Conservation (phyloP, 169 alveolate species). For the Cryptosporidium canis region DNA sequence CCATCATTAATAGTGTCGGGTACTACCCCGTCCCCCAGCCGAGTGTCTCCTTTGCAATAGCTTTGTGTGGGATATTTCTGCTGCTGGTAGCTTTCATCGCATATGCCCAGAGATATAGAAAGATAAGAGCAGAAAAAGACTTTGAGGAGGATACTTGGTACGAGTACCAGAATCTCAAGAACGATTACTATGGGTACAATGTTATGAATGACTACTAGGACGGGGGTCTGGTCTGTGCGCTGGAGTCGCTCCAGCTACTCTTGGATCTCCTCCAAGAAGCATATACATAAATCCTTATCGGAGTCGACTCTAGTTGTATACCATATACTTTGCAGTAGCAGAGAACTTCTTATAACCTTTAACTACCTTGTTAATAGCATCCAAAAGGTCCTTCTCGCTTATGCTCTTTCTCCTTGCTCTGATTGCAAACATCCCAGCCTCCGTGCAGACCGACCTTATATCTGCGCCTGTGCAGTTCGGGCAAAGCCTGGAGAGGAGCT, state of each 20-base stretch:
- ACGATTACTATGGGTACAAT: slow-evolving; percentile 55
- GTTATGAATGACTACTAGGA: neutral
- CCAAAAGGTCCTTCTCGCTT: slow-evolving; percentile 95
- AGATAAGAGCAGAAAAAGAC: slow-evolving; percentile 55
- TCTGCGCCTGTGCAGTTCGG: slow-evolving; percentile 99
- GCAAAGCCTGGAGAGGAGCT: slow-evolving; percentile 96
- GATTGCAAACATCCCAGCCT: slow-evolving; percentile 99
- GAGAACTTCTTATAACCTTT: slow-evolving; percentile 97
- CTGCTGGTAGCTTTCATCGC: slow-evolving; percentile 67
- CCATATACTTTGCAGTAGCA: slow-evolving; percentile 99
- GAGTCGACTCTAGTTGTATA: slow-evolving; percentile 87
- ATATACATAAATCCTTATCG: neutral
- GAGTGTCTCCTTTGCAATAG: slow-evolving; percentile 52
- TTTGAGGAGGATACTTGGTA: slow-evolving; percentile 71
- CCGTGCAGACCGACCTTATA: slow-evolving; percentile 97
- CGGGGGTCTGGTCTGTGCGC: neutral
- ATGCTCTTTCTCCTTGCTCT: slow-evolving; percentile 98
- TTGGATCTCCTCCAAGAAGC: neutral
- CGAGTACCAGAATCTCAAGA: slow-evolving; percentile 58
- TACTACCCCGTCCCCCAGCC: slow-evolving; percentile 72
- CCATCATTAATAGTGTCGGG: slow-evolving; percentile 60
- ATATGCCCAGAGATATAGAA: slow-evolving; percentile 65
- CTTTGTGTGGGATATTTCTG: slow-evolving; percentile 45
- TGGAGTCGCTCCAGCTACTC: neutral
- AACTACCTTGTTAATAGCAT: slow-evolving; percentile 96